Percentiles rank a stretch among this genome's conserved stretches.
phyloP scores from a whole-genome alignment of 1,284 basidiomycete species.

The Cutaneotrichosporon spelunceum region DNA sequence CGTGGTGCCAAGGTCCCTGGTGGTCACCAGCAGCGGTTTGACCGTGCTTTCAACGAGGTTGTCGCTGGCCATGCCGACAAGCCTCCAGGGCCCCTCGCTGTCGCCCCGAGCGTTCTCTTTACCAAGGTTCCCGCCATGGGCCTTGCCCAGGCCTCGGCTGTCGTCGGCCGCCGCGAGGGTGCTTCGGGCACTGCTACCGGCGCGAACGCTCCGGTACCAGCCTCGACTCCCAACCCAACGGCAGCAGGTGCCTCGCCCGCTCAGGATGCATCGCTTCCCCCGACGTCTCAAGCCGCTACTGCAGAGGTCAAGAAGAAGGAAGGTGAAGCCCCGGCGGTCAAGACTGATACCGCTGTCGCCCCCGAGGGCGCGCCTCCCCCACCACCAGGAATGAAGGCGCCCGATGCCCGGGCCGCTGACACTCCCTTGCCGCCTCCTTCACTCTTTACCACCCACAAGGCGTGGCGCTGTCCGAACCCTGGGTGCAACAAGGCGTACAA shows the following conservation, averaged over 20 bases:
- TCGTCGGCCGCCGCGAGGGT: conserved; percentile 25
- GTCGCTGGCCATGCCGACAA: conserved; percentile 42
- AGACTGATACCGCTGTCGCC: not conserved
- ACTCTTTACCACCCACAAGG: conserved; percentile 63
- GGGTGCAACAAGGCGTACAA: conserved; percentile 99
- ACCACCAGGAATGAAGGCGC: conserved; percentile 16
- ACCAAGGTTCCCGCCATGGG: conserved; percentile 39
- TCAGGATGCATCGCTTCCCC: not conserved
- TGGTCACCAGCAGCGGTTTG: conserved; percentile 39
- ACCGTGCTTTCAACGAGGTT: conserved; percentile 48
- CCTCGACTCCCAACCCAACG: not conserved
- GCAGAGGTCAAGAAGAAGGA: conserved; percentile 9
- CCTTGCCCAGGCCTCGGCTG: conserved; percentile 39
- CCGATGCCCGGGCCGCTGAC: conserved; percentile 31
- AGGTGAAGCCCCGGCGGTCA: not conserved
- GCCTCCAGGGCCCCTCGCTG: conserved; percentile 34
- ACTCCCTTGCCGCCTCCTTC: conserved; percentile 43
- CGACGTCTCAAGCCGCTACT: conserved; percentile 9
- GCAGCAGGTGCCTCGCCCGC: not conserved
- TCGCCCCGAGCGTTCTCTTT: conserved; percentile 47
- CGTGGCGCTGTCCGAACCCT: conserved; percentile 92
- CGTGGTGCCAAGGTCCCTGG: conserved; percentile 24
- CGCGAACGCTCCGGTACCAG: not conserved
- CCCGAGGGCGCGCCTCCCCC: conserved; percentile 5
- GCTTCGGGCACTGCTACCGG: conserved; percentile 8